Percentiles rank a stretch among this genome's conserved stretches.
Conservation (phyloP, 2,329 filamentous ascomycete species). For the Scleromitrula shiraiana region DNA sequence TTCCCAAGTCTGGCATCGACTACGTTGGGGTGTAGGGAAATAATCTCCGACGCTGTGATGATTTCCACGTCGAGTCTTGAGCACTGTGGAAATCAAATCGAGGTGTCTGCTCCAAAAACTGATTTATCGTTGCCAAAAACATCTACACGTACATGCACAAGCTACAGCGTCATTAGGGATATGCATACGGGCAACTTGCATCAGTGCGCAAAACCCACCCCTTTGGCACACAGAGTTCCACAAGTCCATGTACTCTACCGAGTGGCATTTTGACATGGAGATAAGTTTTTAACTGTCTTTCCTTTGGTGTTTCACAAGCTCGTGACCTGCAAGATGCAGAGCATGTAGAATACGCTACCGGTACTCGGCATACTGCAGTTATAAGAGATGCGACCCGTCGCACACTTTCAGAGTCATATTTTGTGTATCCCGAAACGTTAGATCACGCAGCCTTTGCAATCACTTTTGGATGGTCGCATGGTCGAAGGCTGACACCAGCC, state of each 20-base stretch:
- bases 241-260: not conserved
- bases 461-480: not conserved
- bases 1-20: not conserved
- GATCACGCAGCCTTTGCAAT: not conserved
- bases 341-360: not conserved
- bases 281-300: not conserved
- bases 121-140: too few species aligned
- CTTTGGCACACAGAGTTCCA: not conserved
- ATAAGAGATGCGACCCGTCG: not conserved
- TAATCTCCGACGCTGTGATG: slow-evolving; percentile 1
- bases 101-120: too few species aligned
- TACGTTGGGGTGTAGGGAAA: not conserved
- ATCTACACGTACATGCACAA: not conserved
- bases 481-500: not conserved
- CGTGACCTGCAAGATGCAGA: not conserved
- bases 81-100: not conserved
- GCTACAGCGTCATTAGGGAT: too few species aligned
- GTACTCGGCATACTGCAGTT: not conserved
- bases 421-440: not conserved
- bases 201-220: not conserved
- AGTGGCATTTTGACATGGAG: not conserved
- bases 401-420: not conserved
- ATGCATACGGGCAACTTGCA: slow-evolving; percentile 6
- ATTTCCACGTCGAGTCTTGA: not conserved
- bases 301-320: not conserved